phyloP scores from a whole-genome alignment of 108 stramenopile genomes.

The Cylindrotheca closterium region DNA sequence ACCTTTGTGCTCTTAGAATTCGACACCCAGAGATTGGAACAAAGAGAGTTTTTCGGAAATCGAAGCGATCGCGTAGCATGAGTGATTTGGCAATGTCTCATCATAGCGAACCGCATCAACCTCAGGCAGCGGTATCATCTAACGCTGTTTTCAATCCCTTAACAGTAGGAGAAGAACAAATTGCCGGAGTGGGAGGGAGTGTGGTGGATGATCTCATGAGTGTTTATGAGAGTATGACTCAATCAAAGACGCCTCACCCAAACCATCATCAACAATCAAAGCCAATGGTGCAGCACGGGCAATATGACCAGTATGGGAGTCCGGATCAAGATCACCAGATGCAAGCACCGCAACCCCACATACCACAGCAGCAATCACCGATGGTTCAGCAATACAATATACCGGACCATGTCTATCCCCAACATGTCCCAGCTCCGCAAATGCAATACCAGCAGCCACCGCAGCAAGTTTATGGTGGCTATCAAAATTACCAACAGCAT shows the following conservation, averaged over 20 bases:
- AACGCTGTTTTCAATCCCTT: too few species aligned
- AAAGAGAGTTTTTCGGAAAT: too few species aligned
- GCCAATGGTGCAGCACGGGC: not conserved
- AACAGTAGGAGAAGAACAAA: not conserved
- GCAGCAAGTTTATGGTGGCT: constrained; percentile 1
- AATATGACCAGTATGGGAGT: not conserved
- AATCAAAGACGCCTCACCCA: constrained; percentile 66
- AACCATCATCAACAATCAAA: not conserved
- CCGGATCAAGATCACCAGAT: not conserved
- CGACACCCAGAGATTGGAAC: too few species aligned
- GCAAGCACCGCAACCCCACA: not conserved
- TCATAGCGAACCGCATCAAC: too few species aligned
- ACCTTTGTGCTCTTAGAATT: too few species aligned
- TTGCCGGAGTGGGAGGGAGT: constrained; percentile 18
- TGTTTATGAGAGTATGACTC: constrained; percentile 79
- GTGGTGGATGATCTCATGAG: constrained; percentile 72
- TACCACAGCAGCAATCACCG: constrained; percentile 3
- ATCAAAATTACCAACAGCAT: not conserved
- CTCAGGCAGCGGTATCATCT: too few species aligned
- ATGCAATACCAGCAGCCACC: constrained; percentile 11
- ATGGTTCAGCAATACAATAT: not conserved
- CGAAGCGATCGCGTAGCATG: too few species aligned
- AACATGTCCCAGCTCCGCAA: not conserved
- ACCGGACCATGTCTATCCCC: not conserved
- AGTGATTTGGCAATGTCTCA: too few species aligned